A percentile compares a stretch with the other conserved stretches of the same genome.
Conservation (phyloP, 768 basidiomycete species). For the Russula lepida region DNA sequence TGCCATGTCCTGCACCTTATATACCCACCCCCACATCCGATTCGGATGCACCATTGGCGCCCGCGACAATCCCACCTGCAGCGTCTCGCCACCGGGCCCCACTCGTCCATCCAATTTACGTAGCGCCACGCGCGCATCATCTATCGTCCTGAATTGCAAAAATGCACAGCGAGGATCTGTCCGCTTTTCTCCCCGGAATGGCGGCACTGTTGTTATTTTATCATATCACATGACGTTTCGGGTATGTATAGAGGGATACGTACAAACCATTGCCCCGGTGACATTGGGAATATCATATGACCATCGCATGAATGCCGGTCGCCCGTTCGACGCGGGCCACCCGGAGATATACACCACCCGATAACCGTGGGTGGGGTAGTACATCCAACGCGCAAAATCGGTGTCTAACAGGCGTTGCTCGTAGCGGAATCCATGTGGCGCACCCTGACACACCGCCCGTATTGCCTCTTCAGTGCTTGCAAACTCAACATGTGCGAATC, state of each 20-base stretch:
- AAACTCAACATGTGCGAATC: constrained; percentile 18
- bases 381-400: constrained; percentile 8
- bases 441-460: constrained; percentile 5
- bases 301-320: not conserved
- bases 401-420: not conserved
- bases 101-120: not conserved
- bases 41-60: not conserved
- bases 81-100: not conserved
- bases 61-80: not conserved
- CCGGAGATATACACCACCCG: constrained; percentile 6
- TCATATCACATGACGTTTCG: no score
- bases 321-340: not conserved
- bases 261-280: not conserved
- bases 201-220: not conserved
- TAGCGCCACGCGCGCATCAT: not conserved
- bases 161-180: not conserved
- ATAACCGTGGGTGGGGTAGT: not conserved
- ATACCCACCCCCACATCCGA: not conserved
- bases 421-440: constrained; percentile 9
- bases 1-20: not conserved
- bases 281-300: not conserved
- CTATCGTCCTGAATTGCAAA: not conserved
- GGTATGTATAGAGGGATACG: not conserved
- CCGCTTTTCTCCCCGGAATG: not conserved
- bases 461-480: constrained; percentile 3